A percentile compares a stretch with the other conserved stretches of the same genome.
Evolutionary conservation across 371 early-diverging fungal genomes (phyloP).

Genomic region (Chytridium lagenaria): DNA sequence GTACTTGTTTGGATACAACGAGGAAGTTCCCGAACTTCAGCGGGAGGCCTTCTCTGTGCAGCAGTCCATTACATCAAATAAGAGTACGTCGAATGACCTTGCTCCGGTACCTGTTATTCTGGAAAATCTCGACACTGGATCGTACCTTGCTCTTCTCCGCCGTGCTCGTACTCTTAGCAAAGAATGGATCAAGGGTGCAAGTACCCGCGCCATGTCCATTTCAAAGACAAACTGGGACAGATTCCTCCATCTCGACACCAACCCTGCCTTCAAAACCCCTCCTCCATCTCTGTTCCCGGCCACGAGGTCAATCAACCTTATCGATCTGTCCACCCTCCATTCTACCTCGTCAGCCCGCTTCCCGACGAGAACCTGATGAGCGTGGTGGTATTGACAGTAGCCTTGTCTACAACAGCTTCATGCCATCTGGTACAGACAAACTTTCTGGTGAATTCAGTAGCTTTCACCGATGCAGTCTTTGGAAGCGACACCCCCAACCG

Average conservation of each 20-base stretch:
- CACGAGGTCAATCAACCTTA: not conserved
- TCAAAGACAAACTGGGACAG: not conserved
- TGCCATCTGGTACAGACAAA: not conserved
- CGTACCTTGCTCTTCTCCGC: not conserved
- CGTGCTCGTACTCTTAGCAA: not conserved
- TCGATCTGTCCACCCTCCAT: constrained; percentile 17
- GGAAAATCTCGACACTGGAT: not conserved
- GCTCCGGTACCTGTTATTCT: not conserved
- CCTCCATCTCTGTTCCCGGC: not conserved
- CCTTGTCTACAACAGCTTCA: not conserved
- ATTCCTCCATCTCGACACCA: constrained; percentile 11
- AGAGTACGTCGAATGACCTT: not conserved
- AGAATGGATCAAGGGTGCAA: not conserved
- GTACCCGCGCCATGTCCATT: not conserved
- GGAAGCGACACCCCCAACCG: not conserved
- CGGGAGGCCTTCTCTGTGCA: constrained; percentile 7
- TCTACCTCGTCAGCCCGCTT: constrained; percentile 16
- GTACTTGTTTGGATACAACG: constrained; percentile 25
- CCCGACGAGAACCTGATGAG: too few species aligned
- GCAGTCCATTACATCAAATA: not conserved
- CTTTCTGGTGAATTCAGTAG: not conserved
- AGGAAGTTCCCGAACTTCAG: constrained; percentile 4
- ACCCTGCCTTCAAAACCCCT: not conserved
- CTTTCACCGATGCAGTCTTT: not conserved
- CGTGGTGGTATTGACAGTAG: too few species aligned